Evolutionary conservation across 169 alveolate genomes (phyloP).

Genomic region (Theileria parva): DNA sequence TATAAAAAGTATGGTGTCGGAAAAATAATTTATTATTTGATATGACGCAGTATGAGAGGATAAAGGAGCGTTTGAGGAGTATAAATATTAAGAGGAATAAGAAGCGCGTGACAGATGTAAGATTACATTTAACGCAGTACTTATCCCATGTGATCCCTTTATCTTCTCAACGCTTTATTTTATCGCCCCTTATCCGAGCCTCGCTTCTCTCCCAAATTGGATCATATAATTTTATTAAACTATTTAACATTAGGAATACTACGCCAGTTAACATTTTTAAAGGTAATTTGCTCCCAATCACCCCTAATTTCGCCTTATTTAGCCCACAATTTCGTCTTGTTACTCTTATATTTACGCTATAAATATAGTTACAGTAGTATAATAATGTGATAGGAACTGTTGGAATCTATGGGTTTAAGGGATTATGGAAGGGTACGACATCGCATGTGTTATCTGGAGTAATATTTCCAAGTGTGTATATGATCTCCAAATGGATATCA

Average conservation of each 20-base stretch:
- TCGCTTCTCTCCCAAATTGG: conserved; percentile 38
- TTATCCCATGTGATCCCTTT: conserved; percentile 60
- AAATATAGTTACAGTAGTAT: neutral
- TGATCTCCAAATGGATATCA: conserved; percentile 9
- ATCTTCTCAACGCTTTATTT: conserved; percentile 39
- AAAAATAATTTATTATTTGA: conserved; percentile 5
- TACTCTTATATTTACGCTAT: no score
- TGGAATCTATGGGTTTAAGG: conserved; percentile 28
- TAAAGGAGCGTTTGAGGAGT: conserved; percentile 45
- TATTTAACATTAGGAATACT: neutral
- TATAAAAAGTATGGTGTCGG: neutral
- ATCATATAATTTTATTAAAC: neutral
- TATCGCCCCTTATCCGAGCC: conserved; percentile 57
- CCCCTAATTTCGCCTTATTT: no score
- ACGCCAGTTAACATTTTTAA: conserved; percentile 48
- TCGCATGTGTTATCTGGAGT: conserved; percentile 45
- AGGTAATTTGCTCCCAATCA: no score
- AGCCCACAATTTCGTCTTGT: no score
- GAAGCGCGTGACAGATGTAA: conserved; percentile 56
- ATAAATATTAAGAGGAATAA: conserved; percentile 44
- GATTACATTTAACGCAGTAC: conserved; percentile 53
- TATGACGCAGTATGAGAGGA: conserved; percentile 35
- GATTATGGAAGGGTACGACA: conserved; percentile 48
- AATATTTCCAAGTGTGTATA: conserved; percentile 48
- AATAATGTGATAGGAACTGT: conserved; percentile 19